Evolutionary conservation across 768 basidiomycete genomes (phyloP).

Genomic region (Suillus brevipes): DNA sequence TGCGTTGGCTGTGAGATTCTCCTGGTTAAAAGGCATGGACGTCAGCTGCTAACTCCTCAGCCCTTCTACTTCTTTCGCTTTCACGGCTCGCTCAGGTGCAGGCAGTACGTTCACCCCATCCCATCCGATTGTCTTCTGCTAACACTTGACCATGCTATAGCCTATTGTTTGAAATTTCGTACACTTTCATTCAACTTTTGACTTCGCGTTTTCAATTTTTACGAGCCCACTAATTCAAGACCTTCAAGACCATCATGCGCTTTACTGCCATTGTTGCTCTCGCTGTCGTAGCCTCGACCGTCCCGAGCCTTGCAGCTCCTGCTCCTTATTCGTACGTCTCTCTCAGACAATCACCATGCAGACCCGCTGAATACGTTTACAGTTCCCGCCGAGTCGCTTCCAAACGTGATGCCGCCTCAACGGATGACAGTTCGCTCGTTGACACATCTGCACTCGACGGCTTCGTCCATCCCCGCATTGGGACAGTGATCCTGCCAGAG

Average conservation of each 20-base stretch:
- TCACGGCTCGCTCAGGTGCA: constrained; percentile 2
- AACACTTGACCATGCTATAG: neutral
- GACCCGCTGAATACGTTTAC: neutral
- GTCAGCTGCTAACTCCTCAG: neutral
- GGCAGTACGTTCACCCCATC: neutral
- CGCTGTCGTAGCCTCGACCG: neutral
- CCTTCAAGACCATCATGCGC: neutral
- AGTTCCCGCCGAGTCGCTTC: neutral
- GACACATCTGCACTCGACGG: neutral
- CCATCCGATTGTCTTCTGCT: neutral
- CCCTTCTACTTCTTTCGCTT: neutral
- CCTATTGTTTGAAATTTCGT: neutral
- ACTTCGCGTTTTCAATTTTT: neutral
- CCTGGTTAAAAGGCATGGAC: neutral
- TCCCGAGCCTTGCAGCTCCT: neutral
- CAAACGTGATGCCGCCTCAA: neutral
- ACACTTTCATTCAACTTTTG: neutral
- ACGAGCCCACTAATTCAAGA: neutral
- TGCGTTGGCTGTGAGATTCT: no score
- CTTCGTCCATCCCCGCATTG: neutral
- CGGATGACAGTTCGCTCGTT: neutral
- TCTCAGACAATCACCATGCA: neutral
- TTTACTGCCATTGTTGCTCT: neutral
- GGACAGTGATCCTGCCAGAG: neutral
- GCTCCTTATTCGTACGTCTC: neutral